Conservation (phyloP, 2,329 filamentous ascomycete species). For the Colletotrichum sp. region DNA sequence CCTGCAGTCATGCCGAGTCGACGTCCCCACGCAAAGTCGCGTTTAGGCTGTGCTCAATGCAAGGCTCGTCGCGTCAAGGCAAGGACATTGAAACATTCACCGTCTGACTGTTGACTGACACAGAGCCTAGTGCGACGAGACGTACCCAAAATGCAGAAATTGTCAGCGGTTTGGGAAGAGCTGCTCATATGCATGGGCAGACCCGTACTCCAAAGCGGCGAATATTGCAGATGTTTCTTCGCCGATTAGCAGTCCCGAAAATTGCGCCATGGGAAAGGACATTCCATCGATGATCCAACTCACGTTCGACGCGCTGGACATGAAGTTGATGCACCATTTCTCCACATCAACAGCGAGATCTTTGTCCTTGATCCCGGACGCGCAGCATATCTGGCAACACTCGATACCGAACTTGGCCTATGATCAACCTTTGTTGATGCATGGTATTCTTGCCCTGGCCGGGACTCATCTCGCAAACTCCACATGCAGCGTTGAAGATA, state of each 20-base stretch:
- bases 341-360: background rate
- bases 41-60: background rate
- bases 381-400: background rate
- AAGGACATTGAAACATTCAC: background rate
- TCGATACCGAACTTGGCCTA: background rate
- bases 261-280: rapidly evolving
- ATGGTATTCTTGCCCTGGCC: background rate
- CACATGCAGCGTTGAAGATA: background rate
- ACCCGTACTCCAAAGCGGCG: background rate
- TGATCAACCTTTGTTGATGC: background rate
- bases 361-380: background rate
- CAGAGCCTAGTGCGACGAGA: background rate
- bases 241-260: background rate
- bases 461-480: background rate
- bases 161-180: background rate
- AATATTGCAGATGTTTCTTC: background rate
- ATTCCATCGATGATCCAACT: background rate
- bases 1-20: background rate
- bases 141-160: background rate
- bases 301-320: background rate
- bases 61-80: background rate
- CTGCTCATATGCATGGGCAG: background rate
- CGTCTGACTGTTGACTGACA: background rate
- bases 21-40: background rate
- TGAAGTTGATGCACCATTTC: background rate